Conservation (phyloP, 495 filamentous ascomycete genomes). For the Cercophora newfieldiana region DNA sequence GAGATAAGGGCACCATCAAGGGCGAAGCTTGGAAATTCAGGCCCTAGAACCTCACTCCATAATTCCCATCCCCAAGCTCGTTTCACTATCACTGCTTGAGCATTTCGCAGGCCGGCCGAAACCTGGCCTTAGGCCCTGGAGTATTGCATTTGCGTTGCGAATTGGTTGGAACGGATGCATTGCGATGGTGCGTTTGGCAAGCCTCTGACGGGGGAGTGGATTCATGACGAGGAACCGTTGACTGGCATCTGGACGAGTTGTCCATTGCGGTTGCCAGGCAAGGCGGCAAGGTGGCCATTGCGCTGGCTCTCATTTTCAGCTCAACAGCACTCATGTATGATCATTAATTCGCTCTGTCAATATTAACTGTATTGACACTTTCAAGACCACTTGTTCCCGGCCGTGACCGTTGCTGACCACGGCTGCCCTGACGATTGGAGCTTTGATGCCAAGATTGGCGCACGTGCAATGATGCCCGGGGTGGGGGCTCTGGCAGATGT, state of each 20-base stretch:
- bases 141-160: constrained; percentile 5
- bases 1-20: not conserved
- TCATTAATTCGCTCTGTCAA: not conserved
- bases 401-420: too few relatives aligned
- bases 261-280: not conserved
- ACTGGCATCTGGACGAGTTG: not conserved
- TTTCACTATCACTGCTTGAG: too few relatives aligned
- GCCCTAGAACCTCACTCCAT: too few relatives aligned
- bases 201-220: too few relatives aligned
- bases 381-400: too few relatives aligned
- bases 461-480: not conserved
- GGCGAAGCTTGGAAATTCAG: too few relatives aligned
- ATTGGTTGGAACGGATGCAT: not conserved
- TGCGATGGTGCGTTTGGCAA: not conserved
- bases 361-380: not conserved
- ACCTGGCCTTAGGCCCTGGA: not conserved
- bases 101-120: not conserved
- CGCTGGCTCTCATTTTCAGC: not conserved
- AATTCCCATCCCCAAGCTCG: too few relatives aligned
- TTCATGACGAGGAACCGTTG: not conserved
- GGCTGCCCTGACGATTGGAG: not conserved
- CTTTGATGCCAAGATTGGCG: not conserved
- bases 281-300: not conserved
- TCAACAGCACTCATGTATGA: not conserved
- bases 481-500: not conserved